Conservation (phyloP, 768 basidiomycete genomes). For the Dioszegia crocea region DNA sequence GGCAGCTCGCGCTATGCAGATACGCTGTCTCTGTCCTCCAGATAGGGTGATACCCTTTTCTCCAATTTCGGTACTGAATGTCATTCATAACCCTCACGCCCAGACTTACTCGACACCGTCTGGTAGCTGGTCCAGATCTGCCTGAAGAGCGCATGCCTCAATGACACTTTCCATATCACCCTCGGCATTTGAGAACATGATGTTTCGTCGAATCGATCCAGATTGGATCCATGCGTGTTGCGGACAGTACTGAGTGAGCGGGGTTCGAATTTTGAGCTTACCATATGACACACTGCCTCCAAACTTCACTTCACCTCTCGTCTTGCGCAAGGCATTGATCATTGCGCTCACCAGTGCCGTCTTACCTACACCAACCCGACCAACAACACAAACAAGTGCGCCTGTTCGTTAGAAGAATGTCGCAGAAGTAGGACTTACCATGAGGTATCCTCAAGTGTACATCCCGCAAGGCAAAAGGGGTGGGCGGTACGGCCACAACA, state of each 20-base stretch:
- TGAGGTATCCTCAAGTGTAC: conserved; percentile 55
- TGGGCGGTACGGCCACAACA: conserved; percentile 50
- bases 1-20: conserved; percentile 42
- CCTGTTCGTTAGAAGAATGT: conserved; percentile 13
- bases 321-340: conserved; percentile 42
- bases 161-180: conserved; percentile 34
- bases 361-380: conserved; percentile 47
- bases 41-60: conserved; percentile 61
- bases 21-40: conserved; percentile 46
- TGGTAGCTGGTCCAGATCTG: conserved; percentile 30
- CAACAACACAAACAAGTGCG: conserved; percentile 42
- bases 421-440: conserved; percentile 9
- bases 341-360: conserved; percentile 38
- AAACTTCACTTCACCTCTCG: conserved; percentile 26
- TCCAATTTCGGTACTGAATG: conserved; percentile 63
- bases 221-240: conserved; percentile 50
- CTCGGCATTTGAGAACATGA: conserved; percentile 33
- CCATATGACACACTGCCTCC: conserved; percentile 39
- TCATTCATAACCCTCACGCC: conserved; percentile 51
- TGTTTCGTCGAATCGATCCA: conserved; percentile 43
- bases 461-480: conserved; percentile 55
- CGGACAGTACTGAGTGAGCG: conserved; percentile 28
- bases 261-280: conserved; percentile 3
- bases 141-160: conserved; percentile 40
- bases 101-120: conserved; percentile 41